Conservation (phyloP, 768 basidiomycete species). For the Termitomyces sp. region DNA sequence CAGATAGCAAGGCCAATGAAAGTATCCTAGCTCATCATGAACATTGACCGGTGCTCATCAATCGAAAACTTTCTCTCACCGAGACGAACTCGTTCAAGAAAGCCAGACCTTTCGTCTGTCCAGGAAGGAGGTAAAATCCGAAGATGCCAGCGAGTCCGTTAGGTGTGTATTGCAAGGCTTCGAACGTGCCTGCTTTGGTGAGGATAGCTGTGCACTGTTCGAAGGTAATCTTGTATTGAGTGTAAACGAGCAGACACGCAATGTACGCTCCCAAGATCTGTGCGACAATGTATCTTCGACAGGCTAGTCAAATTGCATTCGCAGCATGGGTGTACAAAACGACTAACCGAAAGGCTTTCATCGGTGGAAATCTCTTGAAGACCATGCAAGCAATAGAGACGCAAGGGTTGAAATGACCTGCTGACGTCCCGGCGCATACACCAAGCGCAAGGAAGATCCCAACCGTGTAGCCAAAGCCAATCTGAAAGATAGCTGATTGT, state of each 20-base stretch:
- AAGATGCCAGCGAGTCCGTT: constrained; percentile 49
- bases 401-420: constrained; percentile 63
- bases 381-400: constrained; percentile 48
- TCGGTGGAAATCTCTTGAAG: constrained; percentile 48
- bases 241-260: constrained; percentile 55
- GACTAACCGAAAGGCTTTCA: constrained; percentile 44
- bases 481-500: constrained; percentile 42
- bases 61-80: constrained; percentile 25
- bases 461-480: constrained; percentile 53
- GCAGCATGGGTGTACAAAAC: not conserved
- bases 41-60: not conserved
- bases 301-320: not conserved
- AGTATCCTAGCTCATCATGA: constrained; percentile 28
- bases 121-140: constrained; percentile 41
- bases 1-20: constrained; percentile 48
- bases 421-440: constrained; percentile 48
- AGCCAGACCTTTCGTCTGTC: constrained; percentile 35
- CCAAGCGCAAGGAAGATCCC: constrained; percentile 57
- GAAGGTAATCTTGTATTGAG: constrained; percentile 54
- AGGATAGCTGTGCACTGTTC: constrained; percentile 26
- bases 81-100: constrained; percentile 55
- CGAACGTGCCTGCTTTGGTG: constrained; percentile 18
- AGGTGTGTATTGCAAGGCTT: constrained; percentile 27
- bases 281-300: constrained; percentile 52
- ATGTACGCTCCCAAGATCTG: constrained; percentile 65